A percentile compares a stretch with the other conserved stretches of the same genome.
Conservation (phyloP, 2,329 filamentous ascomycete genomes). For the Phyllosticta citrichinensis region DNA sequence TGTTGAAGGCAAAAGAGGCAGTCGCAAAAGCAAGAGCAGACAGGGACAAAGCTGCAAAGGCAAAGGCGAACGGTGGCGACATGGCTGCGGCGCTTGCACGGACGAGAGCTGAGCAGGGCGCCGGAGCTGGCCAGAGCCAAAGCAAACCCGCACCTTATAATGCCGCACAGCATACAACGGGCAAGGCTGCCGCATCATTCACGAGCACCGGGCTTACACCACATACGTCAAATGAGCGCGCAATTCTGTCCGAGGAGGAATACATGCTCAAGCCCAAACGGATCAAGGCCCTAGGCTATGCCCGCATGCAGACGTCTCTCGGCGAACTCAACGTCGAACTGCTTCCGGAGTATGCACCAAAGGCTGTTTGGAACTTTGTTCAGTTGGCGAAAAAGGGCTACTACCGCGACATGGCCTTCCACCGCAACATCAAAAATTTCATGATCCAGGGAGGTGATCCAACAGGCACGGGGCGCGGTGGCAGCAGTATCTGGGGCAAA, state of each 20-base stretch:
- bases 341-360: conserved; percentile 81
- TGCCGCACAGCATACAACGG: conserved; percentile 82
- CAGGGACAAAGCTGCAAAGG: conserved; percentile 36
- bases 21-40: conserved; percentile 82
- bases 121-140: conserved; percentile 5
- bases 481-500: conserved; percentile 84
- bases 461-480: conserved; percentile 83
- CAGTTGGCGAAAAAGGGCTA: conserved; percentile 81
- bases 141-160: conserved; percentile 56
- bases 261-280: conserved; percentile 89
- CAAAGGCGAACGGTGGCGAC: conserved; percentile 16
- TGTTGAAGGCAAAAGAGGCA: conserved; percentile 81
- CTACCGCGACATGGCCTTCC: conserved; percentile 75
- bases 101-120: conserved; percentile 17
- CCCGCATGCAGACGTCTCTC: conserved; percentile 74
- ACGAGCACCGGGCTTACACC: conserved; percentile 91
- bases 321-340: conserved; percentile 84
- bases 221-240: conserved; percentile 78
- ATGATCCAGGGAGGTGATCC: conserved; percentile 98
- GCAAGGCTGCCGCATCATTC: conserved; percentile 83
- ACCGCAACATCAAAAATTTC: conserved; percentile 89
- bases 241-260: conserved; percentile 83
- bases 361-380: conserved; percentile 95
- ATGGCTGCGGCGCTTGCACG: conserved; percentile 15
- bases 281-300: conserved; percentile 85